Evolutionary conservation across 176 grass and related monocot genomes (phyloP).

Genomic region (Pontederia crassipes): DNA sequence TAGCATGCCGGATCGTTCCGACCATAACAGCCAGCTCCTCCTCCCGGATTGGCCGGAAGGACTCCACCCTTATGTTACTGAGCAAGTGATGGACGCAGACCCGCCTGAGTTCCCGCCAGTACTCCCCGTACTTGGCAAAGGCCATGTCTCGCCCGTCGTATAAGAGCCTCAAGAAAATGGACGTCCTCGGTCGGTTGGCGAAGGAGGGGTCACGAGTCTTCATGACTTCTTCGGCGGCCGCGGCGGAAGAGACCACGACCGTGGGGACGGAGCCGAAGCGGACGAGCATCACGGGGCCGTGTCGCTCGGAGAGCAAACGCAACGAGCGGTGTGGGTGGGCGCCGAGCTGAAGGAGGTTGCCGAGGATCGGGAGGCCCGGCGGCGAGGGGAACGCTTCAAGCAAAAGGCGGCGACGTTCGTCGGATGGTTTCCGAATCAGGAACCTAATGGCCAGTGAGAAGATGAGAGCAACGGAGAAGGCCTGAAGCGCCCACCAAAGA

Average conservation of each 20-base stretch:
- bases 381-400: not conserved
- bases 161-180: not conserved
- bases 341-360: conserved; percentile 8
- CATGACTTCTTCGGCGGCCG: too few relatives aligned
- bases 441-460: too few relatives aligned
- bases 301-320: too few relatives aligned
- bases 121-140: conserved; percentile 3
- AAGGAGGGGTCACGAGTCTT: not conserved
- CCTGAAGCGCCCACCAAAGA: too few relatives aligned
- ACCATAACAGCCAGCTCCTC: not conserved
- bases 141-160: not conserved
- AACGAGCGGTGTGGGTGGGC: not conserved
- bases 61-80: not conserved
- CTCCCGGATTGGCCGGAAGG: too few relatives aligned
- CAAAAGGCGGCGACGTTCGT: too few relatives aligned
- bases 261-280: too few relatives aligned
- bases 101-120: not conserved
- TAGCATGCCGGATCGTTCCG: not conserved
- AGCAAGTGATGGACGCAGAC: conserved; percentile 1
- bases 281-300: too few relatives aligned
- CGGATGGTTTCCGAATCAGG: too few relatives aligned
- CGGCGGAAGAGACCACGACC: too few relatives aligned
- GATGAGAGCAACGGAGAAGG: too few relatives aligned
- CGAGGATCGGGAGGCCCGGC: not conserved
- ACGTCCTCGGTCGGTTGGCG: not conserved